Percentiles rank a stretch among this genome's conserved stretches.
These are phyloP conservation scores for Sorghum bicolor DNA, from an alignment of 176 grass and related monocot species.

Conservation along the genomic window DNA sequence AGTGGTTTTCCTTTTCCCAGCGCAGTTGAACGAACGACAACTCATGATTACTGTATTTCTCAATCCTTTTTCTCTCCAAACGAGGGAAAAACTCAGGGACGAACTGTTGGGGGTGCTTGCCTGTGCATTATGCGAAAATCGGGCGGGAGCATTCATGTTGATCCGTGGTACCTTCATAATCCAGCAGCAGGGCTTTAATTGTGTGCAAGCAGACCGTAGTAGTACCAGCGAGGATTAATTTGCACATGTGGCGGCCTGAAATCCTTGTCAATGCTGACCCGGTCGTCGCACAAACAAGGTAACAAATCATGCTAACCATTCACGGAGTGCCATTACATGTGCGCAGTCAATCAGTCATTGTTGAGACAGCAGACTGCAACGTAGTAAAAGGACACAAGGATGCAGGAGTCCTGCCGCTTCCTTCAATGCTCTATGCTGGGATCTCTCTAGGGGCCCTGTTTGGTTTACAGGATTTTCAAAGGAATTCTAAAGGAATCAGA, in stretches of 20 bases:
- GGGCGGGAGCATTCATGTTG: not conserved
- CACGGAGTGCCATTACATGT: not conserved
- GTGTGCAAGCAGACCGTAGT: conserved; percentile 22
- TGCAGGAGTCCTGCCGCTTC: not conserved
- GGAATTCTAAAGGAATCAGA: too few species aligned
- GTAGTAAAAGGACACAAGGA: not conserved
- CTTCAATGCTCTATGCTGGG: conserved; percentile 4
- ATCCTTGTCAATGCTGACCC: not conserved
- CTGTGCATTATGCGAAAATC: not conserved
- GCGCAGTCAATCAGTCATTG: not conserved
- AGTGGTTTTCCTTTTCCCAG: not conserved
- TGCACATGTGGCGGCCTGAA: conserved; percentile 27
- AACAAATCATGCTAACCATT: not conserved
- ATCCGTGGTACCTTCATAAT: not conserved
- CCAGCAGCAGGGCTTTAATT: conserved; percentile 19
- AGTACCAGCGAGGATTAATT: conserved; percentile 46
- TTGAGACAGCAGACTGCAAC: not conserved
- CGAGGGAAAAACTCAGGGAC: not conserved
- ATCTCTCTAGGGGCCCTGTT: too few species aligned
- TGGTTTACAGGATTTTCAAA: too few species aligned
- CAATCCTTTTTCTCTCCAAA: too few species aligned
- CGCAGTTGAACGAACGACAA: not conserved
- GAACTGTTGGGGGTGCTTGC: not conserved
- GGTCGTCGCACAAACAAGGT: not conserved
- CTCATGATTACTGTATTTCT: too few species aligned